These are phyloP conservation scores for Aspergillus neotritici DNA, from an alignment of 2,329 filamentous ascomycete genomes.

Conservation along the genomic window DNA sequence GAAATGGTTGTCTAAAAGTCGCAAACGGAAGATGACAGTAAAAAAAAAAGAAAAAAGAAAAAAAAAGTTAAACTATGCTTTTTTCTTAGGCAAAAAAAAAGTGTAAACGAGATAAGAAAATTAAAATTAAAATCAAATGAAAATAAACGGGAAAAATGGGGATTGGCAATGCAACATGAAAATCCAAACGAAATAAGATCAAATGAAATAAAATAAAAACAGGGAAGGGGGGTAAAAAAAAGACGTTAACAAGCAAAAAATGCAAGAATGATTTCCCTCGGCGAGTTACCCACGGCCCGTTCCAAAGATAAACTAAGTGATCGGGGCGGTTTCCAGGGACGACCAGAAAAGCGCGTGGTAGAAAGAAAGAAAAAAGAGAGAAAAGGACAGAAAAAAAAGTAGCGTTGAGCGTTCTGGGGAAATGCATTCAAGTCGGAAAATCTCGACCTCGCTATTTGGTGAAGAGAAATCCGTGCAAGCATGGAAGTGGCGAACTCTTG, in stretches of 20 bases:
- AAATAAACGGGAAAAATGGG: conserved; percentile 3
- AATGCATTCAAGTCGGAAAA: no score
- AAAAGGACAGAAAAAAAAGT: no score
- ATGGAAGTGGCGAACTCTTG: no score
- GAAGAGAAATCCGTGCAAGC: no score
- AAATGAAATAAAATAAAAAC: not conserved
- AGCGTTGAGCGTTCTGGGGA: no score
- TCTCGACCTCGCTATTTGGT: no score
- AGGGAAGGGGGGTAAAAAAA: conserved; percentile 3
- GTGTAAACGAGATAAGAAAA: conserved; percentile 6
- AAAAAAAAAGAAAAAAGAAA: conserved; percentile 1
- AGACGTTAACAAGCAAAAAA: not conserved
- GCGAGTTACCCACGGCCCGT: no score
- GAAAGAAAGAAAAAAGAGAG: no score
- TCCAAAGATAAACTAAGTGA: no score
- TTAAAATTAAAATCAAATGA: conserved; percentile 4
- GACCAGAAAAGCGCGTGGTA: no score
- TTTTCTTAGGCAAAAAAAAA: conserved; percentile 3
- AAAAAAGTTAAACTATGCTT: conserved; percentile 5
- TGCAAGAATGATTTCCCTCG: no score
- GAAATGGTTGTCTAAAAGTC: not conserved
- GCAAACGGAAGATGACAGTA: not conserved
- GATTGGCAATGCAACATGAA: conserved; percentile 8
- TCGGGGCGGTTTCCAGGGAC: no score
- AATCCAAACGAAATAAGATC: conserved; percentile 2